Conservation (phyloP, 495 filamentous ascomycete genomes). For the Xylaria telfairii region DNA sequence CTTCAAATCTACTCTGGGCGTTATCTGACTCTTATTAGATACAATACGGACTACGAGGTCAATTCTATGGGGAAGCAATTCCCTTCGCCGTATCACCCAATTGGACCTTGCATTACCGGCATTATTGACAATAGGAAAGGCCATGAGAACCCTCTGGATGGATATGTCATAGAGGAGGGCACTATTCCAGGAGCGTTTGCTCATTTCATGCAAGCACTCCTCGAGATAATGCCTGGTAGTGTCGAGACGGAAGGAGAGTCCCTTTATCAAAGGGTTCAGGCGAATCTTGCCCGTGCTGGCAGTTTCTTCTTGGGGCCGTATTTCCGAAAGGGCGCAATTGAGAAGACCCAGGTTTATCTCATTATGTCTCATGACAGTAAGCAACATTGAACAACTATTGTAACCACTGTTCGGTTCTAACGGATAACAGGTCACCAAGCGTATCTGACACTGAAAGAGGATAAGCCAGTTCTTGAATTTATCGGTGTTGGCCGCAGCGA, state of each 20-base stretch:
- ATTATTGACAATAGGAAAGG: constrained; percentile 66
- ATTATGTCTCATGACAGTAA: constrained; percentile 73
- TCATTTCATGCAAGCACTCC: constrained; percentile 61
- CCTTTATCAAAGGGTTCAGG: constrained; percentile 49
- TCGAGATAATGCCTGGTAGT: constrained; percentile 62
- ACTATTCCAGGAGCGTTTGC: constrained; percentile 64
- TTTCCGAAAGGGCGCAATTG: constrained; percentile 57
- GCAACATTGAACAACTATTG: constrained; percentile 12
- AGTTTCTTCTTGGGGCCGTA: constrained; percentile 64
- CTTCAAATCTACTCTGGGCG: background rate
- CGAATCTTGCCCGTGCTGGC: constrained; percentile 54
- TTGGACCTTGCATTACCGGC: constrained; percentile 70
- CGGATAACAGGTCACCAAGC: constrained; percentile 58
- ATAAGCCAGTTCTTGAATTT: constrained; percentile 65
- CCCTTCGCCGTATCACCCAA: constrained; percentile 55
- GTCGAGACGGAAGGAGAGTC: constrained; percentile 47
- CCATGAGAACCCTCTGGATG: constrained; percentile 63
- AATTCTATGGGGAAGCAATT: constrained; percentile 61
- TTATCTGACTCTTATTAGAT: constrained; percentile 45
- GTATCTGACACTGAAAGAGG: constrained; percentile 62
- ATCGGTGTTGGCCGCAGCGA: constrained; percentile 60
- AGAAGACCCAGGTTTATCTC: constrained; percentile 69
- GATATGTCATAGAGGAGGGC: constrained; percentile 71
- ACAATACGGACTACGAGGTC: constrained; percentile 61
- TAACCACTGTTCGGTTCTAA: constrained; percentile 13